Conservation (phyloP, 371 early-diverging fungal genomes). For the Apophysomyces elegans region DNA sequence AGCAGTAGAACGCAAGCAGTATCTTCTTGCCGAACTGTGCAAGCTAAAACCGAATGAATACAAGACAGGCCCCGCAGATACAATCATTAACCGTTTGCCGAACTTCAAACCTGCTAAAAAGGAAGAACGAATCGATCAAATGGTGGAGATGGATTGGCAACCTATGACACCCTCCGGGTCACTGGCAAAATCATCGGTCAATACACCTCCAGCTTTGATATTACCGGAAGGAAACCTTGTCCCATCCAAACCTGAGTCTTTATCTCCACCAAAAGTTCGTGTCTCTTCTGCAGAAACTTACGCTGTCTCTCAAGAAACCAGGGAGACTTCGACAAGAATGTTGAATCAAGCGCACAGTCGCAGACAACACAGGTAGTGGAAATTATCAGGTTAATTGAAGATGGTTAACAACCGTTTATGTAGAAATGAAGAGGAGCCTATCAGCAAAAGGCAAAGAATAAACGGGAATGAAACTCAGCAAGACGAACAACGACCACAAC, state of each 20-base stretch:
- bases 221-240: not conserved
- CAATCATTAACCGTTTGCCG: conserved; percentile 31
- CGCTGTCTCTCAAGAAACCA: not conserved
- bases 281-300: not conserved
- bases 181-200: not conserved
- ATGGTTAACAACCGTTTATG: not conserved
- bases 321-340: not conserved
- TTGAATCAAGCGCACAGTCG: not conserved
- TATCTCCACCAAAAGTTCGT: not conserved
- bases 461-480: conserved; percentile 10
- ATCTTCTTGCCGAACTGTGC: conserved; percentile 43
- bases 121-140: not conserved
- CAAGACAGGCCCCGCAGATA: conserved; percentile 38
- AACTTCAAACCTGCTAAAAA: conserved; percentile 10
- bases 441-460: conserved; percentile 11
- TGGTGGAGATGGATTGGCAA: not conserved
- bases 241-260: not conserved
- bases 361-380: conserved; percentile 23
- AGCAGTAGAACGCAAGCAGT: conserved; percentile 31
- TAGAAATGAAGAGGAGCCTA: not conserved
- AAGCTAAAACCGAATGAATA: conserved; percentile 47
- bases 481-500: conserved; percentile 8
- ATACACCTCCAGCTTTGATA: not conserved
- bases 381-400: not conserved
- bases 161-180: conserved; percentile 1